phyloP scores from a whole-genome alignment of 2,329 filamentous ascomycete genomes.

The Zasmidium citrigriseum region DNA sequence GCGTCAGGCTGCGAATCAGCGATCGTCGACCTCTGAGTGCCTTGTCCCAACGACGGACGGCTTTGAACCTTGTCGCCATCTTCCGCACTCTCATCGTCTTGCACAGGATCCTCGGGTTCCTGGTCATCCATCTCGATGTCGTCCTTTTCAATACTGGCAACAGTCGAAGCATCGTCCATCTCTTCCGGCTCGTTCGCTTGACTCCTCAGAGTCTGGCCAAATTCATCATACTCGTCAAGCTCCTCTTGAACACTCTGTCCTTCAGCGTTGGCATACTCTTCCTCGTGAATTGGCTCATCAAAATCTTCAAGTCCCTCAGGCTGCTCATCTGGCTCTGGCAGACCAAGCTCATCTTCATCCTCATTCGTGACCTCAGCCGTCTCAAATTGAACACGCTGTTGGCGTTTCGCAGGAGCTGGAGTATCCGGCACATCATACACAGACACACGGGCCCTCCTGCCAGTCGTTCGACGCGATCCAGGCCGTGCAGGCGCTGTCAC shows the following conservation, averaged over 20 bases:
- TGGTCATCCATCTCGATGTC: constrained; percentile 10
- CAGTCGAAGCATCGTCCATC: constrained; percentile 18
- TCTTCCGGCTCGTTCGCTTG: constrained; percentile 27
- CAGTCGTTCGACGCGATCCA: neutral
- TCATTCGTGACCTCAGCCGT: constrained; percentile 19
- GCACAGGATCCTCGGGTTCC: constrained; percentile 3
- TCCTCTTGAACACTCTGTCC: constrained; percentile 6
- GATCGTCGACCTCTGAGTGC: constrained; percentile 42
- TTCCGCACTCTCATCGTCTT: constrained; percentile 10
- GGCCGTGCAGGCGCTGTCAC: constrained; percentile 9
- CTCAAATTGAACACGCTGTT: constrained; percentile 3
- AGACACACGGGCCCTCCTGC: neutral
- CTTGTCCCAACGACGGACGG: neutral
- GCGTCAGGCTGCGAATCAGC: constrained; percentile 47
- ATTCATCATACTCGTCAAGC: constrained; percentile 43
- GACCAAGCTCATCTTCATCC: constrained; percentile 15
- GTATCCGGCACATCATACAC: neutral
- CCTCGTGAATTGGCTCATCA: constrained; percentile 15
- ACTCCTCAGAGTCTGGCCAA: constrained; percentile 34
- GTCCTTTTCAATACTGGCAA: constrained; percentile 8
- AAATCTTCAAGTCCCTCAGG: constrained; percentile 10
- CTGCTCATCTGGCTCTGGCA: constrained; percentile 14
- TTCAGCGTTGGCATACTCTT: neutral
- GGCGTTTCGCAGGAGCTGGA: constrained; percentile 17
- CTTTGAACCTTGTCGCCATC: neutral